Evolutionary conservation across 306 rosid species (phyloP), one percentile per base, ranked within the genome.

Genomic region (Argentina anserina): DNA sequence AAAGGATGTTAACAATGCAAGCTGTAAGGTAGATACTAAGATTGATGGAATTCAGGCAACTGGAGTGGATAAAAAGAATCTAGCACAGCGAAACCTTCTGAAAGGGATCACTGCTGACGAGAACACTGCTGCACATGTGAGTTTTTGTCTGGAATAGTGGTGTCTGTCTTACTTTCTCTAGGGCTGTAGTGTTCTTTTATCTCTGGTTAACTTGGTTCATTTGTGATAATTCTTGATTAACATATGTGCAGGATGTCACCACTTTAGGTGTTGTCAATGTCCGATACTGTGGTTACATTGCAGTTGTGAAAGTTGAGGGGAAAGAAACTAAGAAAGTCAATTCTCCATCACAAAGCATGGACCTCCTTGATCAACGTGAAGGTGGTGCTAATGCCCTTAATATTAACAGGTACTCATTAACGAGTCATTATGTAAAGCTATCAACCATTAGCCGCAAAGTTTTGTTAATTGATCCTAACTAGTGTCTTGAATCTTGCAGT

Each of bases 41-140:
- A 91, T 94, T 68, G 98, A 94, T 62, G 96, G 98, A 76, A 81
- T 84, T 75, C 90, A 80, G 81, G 96, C 96, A 34, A 79, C 89
- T 55, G 89, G 91, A 75, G 81, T 84, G 84, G 85, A 69, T 74
- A 80, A 72, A 75, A 83, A 83, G 80, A 84, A 85, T 78, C 76
- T 91, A 63, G 81, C 84, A n/a, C 86, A 94, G 65, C 83, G 97
- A 52, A 94, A 94, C 83, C 86, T 94, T 55, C 77, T 94, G 72
- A 91, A 94, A 84, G 98, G 98, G 78, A 94, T 94, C 75, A 94
- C 96, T 26, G 98, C 98, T 62, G 98, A 94, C 77, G 98, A 94
- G 85, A 94, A 91, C 82, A 94, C 97, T 41, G 97, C 96, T 70
- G 95, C 98, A 64, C 97, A 94, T 70, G 98, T 94, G 90, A 77